Conservation (phyloP, 1,284 basidiomycete species). For the Puccinia hordei region DNA sequence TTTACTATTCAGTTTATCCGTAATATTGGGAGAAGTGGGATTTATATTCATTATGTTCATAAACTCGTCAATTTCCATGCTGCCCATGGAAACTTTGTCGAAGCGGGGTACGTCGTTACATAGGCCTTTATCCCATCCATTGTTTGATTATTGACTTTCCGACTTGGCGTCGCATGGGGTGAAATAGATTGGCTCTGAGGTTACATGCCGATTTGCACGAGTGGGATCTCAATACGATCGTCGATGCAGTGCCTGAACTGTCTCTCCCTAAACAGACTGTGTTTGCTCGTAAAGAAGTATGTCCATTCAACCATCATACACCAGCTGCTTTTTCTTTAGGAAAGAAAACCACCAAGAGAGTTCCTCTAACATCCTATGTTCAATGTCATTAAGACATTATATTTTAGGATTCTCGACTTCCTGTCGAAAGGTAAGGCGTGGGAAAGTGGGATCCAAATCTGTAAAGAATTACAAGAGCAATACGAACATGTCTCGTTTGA, state of each 20-base stretch:
- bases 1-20: conserved; percentile 49
- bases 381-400: conserved; percentile 67
- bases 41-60: conserved; percentile 73
- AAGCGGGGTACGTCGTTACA: conserved; percentile 36
- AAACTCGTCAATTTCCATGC: conserved; percentile 79
- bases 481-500: conserved; percentile 85
- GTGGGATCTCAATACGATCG: conserved; percentile 71
- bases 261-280: conserved; percentile 86
- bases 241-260: conserved; percentile 65
- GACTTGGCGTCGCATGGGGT: neutral
- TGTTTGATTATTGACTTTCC: neutral
- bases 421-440: conserved; percentile 85
- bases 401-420: conserved; percentile 64
- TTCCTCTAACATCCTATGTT: neutral
- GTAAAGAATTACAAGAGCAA: conserved; percentile 81
- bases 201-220: conserved; percentile 89
- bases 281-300: conserved; percentile 81
- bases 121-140: neutral
- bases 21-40: conserved; percentile 49
- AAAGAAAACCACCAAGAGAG: too few relatives aligned
- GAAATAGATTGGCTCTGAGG: conserved; percentile 53
- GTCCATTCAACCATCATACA: too few relatives aligned
- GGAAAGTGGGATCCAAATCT: conserved; percentile 89
- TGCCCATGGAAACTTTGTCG: conserved; percentile 46
- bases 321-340: neutral